Evolutionary conservation across 192 early-diverging fungal genomes (phyloP), one percentile per base, ranked within the genome.

Genomic region (Gryganskiella cystojenkinii): DNA sequence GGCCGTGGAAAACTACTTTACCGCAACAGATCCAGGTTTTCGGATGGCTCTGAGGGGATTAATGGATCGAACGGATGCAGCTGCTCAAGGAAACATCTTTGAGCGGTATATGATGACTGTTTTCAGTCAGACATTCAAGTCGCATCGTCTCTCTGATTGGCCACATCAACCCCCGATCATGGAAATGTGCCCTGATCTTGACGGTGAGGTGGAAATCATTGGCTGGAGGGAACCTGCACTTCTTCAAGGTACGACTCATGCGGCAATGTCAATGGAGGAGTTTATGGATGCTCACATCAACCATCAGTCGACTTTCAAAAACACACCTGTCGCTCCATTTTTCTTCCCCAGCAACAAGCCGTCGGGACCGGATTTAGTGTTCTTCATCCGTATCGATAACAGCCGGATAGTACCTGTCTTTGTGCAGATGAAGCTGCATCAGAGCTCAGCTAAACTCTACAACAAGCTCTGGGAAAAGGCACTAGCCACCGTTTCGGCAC

Each of bases 1-100:
- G 37, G 50, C 68, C 11, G 43, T 61, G 0, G 50, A 61, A 24
- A 70, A 61, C 50, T 69, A 60, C 19, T 69, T 52, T 44, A 42
- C 27, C 8, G 56, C 47, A 5, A 58, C 30, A 15, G 56, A 68
- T 46, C 66, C 66, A 42, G 27, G 31, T 7, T 60, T 68, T 42
- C 19, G 10, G 34, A 30, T 9, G 19, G 35, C 17, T 27, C 19
- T 58, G 24, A 35, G 50, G 24, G 22, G 22, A 24, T 22, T 24
- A 11, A 68, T 68, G 66, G 17, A 40, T 27, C 33, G 19, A 19
- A 28, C 56, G n/a, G 49, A 15, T 6, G 24, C 22, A 25, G 35
- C 56, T 22, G 46, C 30, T 28, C 56, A 68, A 15, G 64, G 64
- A 56, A 31, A 11, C 22, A 31, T 45, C 13, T 47, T 54, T 31